Base-by-base conservation (phyloP, 1,284 basidiomycete species). In the Thelephora terrestris region DNA sequence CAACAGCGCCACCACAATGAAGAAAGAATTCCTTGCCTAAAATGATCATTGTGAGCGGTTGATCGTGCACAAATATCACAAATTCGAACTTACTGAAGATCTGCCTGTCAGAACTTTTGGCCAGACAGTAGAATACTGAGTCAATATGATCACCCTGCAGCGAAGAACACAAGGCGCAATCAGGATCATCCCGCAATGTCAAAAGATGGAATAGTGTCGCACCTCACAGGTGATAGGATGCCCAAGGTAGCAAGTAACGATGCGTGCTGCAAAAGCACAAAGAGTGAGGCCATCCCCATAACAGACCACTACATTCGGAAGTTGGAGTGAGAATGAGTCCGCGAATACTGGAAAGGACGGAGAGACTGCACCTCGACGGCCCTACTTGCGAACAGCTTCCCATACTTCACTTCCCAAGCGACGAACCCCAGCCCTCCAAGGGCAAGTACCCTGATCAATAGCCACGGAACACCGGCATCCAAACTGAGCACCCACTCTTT, bases 381-480 rank as follows among this genome's bases (percentile, higher is more conserved):
- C 50, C 70, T 71, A 54, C 69, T 70, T 55, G 71, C 78, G 45
- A 66, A 65, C 49, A 77, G 57, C 56, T 78, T 71, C 4, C 75
- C 74, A 0, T 74, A 76, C 42, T 69, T 54, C 1, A 63, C 71
- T 52, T 80, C 77, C 78, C 81, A 79, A 14, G 75, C 61, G 29
- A 83, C 52, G 40, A 76, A 71, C 18, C 75, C 78, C 45, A 85
- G 57, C 20, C 74, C 81, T 29, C 76, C 80, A 55, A 77, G 77
- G 4, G 79, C 81, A 46, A 87, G 66, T 39, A 84, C 71, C 52
- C 84, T 68, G 65, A 85, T 79, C 25, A 81, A 68, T 18, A 84
- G 68, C 85, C 84, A 86, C 58, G 85, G 81, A 5, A 82, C 74
- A 10, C 81, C 81, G 18, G 81, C 72, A 62, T 85, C 78, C 44